phyloP scores from a whole-genome alignment of 306 rosid species.

The Casuarina equisetifolia region DNA sequence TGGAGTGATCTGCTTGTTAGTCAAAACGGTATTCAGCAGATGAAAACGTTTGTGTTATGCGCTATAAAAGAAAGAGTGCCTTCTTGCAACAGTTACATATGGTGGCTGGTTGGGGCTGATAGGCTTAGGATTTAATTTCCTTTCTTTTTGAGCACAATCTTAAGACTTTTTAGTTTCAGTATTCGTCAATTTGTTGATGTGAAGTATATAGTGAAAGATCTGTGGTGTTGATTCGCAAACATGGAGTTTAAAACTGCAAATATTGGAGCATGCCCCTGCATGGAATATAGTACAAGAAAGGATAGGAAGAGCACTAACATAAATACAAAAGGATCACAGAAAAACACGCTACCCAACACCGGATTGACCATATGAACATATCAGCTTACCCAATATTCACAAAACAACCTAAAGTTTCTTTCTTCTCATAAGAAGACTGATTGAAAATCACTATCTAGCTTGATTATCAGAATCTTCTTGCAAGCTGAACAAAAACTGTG shows the following conservation, averaged over 20 bases:
- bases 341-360: not conserved
- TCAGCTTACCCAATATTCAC: conserved; percentile 28
- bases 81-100: too few relatives aligned
- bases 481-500: conserved; percentile 55
- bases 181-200: not conserved
- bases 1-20: not conserved
- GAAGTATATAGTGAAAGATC: too few relatives aligned
- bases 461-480: conserved; percentile 46
- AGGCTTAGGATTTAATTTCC: too few relatives aligned
- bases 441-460: conserved; percentile 35
- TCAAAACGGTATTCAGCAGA: not conserved
- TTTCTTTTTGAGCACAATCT: not conserved
- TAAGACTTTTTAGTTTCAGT: not conserved
- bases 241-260: too few relatives aligned
- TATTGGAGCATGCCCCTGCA: not conserved
- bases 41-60: not conserved
- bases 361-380: not conserved
- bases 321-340: not conserved
- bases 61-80: too few relatives aligned
- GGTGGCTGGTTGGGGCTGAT: too few relatives aligned
- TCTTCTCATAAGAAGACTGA: conserved; percentile 20
- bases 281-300: not conserved
- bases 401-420: not conserved
- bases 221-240: too few relatives aligned
- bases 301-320: not conserved